A percentile compares a stretch with the other conserved stretches of the same genome.
These are phyloP conservation scores for Lagenidium giganteum DNA, from an alignment of 352 stramenopile genomes.

Conservation along the genomic window DNA sequence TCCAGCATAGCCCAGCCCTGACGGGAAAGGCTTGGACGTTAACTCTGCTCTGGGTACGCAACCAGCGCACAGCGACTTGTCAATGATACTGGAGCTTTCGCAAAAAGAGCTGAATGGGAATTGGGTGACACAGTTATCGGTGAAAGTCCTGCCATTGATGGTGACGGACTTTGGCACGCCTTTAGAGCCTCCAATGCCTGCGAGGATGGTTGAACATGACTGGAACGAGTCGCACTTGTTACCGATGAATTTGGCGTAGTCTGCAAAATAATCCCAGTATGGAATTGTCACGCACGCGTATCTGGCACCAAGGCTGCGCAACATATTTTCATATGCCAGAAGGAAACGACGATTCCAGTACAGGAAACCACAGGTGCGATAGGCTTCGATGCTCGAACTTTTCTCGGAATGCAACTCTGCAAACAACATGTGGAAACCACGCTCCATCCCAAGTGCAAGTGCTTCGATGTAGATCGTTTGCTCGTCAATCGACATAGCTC, in stretches of 20 bases:
- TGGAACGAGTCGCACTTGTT: slow-evolving; percentile 24
- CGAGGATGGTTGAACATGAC: slow-evolving; percentile 30
- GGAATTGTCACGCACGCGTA: slow-evolving; percentile 41
- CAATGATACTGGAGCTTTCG: slow-evolving; percentile 26
- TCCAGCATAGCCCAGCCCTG: slow-evolving; percentile 29
- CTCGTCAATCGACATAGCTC: slow-evolving; percentile 18
- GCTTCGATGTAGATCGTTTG: slow-evolving; percentile 28
- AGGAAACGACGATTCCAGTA: slow-evolving; percentile 50
- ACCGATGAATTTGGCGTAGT: slow-evolving; percentile 27
- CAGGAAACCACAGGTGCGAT: slow-evolving; percentile 37
- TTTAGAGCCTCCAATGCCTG: slow-evolving; percentile 25
- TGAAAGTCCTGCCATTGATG: slow-evolving; percentile 21
- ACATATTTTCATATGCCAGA: slow-evolving; percentile 50
- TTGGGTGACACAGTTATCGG: slow-evolving; percentile 22
- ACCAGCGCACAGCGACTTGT: slow-evolving; percentile 16
- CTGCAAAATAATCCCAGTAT: slow-evolving; percentile 57
- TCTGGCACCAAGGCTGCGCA: slow-evolving; percentile 25
- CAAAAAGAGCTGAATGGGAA: slow-evolving; percentile 27
- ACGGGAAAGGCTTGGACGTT: slow-evolving; percentile 26
- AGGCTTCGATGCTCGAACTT: slow-evolving; percentile 21
- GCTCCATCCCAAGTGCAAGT: slow-evolving; percentile 20
- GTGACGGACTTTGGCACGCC: slow-evolving; percentile 11
- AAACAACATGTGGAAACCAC: slow-evolving; percentile 34
- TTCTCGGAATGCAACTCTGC: slow-evolving; percentile 25
- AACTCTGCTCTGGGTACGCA: slow-evolving; percentile 37